A percentile compares a stretch with the other conserved stretches of the same genome.
Conservation (phyloP, 305 asterid species). For the Fraxinus sp. region DNA sequence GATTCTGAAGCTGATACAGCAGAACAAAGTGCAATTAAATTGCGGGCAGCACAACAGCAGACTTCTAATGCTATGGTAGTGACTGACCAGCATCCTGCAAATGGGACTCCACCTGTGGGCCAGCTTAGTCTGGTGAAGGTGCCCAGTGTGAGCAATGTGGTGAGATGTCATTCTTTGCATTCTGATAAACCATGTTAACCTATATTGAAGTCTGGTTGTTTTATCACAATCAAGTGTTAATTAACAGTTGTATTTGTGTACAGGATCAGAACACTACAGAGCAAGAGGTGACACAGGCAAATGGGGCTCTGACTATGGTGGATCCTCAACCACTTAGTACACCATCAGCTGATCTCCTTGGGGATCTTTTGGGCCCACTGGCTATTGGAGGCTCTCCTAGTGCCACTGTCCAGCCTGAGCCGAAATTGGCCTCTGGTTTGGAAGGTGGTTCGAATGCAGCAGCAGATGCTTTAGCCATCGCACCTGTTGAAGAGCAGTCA, state of each 20-base stretch:
- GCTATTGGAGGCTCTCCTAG: constrained; percentile 80
- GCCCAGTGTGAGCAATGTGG: constrained; percentile 57
- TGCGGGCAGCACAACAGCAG: constrained; percentile 83
- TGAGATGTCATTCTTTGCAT: constrained; percentile 41
- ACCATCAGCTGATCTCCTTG: constrained; percentile 84
- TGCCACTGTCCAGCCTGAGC: constrained; percentile 51
- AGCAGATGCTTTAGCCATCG: constrained; percentile 76
- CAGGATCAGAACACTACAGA: constrained; percentile 53
- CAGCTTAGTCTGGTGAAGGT: constrained; percentile 85
- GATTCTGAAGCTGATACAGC: constrained; percentile 93
- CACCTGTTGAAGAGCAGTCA: constrained; percentile 68
- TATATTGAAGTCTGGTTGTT: constrained; percentile 16
- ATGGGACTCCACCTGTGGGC: constrained; percentile 59
- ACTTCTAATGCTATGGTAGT: constrained; percentile 79
- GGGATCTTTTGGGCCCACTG: constrained; percentile 86
- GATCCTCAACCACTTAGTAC: constrained; percentile 79
- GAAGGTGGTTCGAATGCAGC: constrained; percentile 36
- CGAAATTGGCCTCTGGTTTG: constrained; percentile 40
- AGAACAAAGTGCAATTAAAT: constrained; percentile 91
- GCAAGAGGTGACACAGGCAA: constrained; percentile 54
- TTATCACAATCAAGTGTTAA: constrained; percentile 24
- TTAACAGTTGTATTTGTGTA: constrained; percentile 21
- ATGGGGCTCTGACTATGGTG: constrained; percentile 75
- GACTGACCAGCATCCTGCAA: constrained; percentile 71
- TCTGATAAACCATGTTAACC: constrained; percentile 17